A percentile compares a stretch with the other conserved stretches of the same genome.
These are phyloP conservation scores for Trapa bicornis DNA, from an alignment of 345 rosid genomes.

Conservation along the genomic window DNA sequence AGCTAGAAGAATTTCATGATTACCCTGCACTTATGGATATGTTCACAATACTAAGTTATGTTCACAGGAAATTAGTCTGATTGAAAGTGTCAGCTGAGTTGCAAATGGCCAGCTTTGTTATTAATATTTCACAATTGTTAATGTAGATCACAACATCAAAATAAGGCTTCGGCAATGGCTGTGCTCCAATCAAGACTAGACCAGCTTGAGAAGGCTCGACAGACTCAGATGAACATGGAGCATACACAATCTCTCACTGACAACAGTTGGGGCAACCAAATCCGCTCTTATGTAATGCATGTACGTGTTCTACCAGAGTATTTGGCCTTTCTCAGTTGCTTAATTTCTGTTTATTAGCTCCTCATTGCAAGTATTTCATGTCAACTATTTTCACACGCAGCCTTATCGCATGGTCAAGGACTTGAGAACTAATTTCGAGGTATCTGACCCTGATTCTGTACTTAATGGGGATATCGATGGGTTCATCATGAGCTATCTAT, in stretches of 20 bases:
- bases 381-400: conserved; percentile 23
- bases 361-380: neutral
- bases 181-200: conserved; percentile 89
- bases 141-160: conserved; percentile 69
- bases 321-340: neutral
- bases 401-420: conserved; percentile 95
- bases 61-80: neutral
- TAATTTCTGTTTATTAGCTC: neutral
- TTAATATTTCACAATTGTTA: neutral
- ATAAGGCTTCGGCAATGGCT: conserved; percentile 91
- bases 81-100: neutral
- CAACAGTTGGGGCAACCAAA: conserved; percentile 92
- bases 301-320: conserved; percentile 25
- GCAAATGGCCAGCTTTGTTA: neutral
- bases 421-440: conserved; percentile 80
- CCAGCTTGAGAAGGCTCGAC: conserved; percentile 83
- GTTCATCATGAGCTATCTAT: conserved; percentile 71
- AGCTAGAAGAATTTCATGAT: neutral
- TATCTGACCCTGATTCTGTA: conserved; percentile 79
- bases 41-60: neutral
- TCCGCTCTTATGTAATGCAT: conserved; percentile 79
- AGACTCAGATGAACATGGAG: conserved; percentile 76
- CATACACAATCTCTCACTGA: conserved; percentile 90
- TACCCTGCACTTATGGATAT: neutral
- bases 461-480: conserved; percentile 83